Evolutionary conservation across 1,284 basidiomycete species (phyloP).

Genomic region (Papiliotrema nemorosa): DNA sequence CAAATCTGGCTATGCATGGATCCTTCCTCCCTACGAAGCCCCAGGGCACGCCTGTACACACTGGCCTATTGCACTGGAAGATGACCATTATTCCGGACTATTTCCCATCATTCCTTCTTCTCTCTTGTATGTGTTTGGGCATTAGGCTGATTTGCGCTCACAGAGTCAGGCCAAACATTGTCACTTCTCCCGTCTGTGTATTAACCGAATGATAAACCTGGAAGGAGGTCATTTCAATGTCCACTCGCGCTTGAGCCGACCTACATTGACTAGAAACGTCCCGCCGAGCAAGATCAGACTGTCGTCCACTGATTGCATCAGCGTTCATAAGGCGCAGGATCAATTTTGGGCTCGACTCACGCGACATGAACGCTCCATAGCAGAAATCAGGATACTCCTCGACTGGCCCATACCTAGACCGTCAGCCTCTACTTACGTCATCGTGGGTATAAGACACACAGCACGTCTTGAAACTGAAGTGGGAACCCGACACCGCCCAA

Average conservation of each 20-base stretch:
- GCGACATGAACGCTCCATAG: slow-evolving; percentile 1
- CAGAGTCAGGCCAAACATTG: slow-evolving; percentile 3
- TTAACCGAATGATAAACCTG: slow-evolving; percentile 10
- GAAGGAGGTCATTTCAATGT: not conserved
- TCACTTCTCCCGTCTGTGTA: slow-evolving; percentile 8
- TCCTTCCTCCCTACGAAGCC: too few species aligned
- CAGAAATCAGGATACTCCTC: not conserved
- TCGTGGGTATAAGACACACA: not conserved
- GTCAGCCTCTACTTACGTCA: not conserved
- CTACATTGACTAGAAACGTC: slow-evolving; percentile 7
- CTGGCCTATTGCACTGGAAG: too few species aligned
- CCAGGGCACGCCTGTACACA: too few species aligned
- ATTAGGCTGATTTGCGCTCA: too few species aligned
- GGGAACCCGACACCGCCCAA: not conserved
- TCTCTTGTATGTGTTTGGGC: too few species aligned
- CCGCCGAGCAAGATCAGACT: slow-evolving; percentile 1
- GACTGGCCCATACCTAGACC: not conserved
- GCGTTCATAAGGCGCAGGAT: not conserved
- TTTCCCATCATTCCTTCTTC: too few species aligned
- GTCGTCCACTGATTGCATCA: slow-evolving; percentile 4
- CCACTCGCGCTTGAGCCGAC: not conserved
- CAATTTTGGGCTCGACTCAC: not conserved
- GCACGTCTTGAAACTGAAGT: not conserved
- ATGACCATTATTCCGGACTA: too few species aligned
- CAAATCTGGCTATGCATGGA: too few species aligned